These are phyloP conservation scores for Santalum album DNA, from an alignment of 164 flowering plant species.

Conservation along the genomic window DNA sequence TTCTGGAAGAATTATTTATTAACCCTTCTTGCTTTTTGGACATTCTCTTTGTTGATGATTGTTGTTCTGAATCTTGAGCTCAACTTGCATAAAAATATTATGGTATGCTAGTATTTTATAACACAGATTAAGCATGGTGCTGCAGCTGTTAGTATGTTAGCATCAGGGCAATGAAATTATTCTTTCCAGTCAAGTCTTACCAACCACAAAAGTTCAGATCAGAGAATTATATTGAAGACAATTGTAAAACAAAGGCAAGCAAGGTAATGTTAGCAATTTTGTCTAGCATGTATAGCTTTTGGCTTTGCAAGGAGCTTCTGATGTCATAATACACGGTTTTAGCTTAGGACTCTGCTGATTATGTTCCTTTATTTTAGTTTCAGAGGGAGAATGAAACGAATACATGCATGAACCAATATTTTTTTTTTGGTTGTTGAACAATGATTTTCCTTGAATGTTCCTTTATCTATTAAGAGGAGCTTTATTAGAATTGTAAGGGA, in stretches of 20 bases:
- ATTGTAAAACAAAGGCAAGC: conserved; percentile 7
- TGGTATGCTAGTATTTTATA: conserved; percentile 3
- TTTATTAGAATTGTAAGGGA: not conserved
- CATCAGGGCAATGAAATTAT: conserved; percentile 16
- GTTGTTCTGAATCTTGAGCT: not conserved
- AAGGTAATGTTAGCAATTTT: conserved; percentile 8
- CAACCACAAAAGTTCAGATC: conserved; percentile 1
- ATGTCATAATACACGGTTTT: not conserved
- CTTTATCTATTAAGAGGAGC: not conserved
- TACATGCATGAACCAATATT: conserved; percentile 14
- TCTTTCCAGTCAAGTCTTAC: conserved; percentile 6
- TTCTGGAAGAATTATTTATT: too few species aligned
- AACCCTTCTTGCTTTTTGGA: not conserved
- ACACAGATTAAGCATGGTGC: conserved; percentile 9
- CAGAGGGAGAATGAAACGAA: not conserved
- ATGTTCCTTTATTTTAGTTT: not conserved
- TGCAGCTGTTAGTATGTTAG: conserved; percentile 18
- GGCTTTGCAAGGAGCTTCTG: not conserved
- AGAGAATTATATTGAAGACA: conserved; percentile 1
- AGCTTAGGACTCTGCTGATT: conserved; percentile 1
- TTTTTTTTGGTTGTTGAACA: not conserved
- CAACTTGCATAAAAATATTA: conserved; percentile 1
- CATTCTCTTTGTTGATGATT: not conserved
- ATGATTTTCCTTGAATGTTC: not conserved
- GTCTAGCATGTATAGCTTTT: not conserved